A percentile compares a stretch with the other conserved stretches of the same genome.
Evolutionary conservation across 2,329 filamentous ascomycete species (phyloP).

Genomic region (Hypoxylon sp.): DNA sequence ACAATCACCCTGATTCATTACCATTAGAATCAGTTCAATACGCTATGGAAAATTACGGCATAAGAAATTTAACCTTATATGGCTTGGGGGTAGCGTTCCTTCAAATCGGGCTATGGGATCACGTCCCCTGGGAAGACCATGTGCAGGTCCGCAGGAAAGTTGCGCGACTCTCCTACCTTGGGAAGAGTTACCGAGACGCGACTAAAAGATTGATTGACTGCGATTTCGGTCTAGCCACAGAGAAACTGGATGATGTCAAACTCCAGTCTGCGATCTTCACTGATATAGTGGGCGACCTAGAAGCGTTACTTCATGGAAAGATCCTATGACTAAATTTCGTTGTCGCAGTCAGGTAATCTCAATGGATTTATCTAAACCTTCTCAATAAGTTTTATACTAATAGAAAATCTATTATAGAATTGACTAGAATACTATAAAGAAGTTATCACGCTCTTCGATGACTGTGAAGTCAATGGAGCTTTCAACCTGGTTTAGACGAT

Average conservation of each 20-base stretch:
- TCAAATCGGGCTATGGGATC: conserved; percentile 33
- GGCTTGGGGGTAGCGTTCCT: conserved; percentile 34
- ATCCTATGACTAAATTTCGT: no score
- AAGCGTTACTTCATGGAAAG: conserved; percentile 6
- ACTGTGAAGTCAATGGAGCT: no score
- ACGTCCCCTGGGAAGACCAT: conserved; percentile 21
- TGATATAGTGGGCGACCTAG: conserved; percentile 21
- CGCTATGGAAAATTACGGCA: conserved; percentile 32
- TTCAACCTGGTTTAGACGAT: no score
- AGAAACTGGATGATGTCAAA: conserved; percentile 13
- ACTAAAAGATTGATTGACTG: conserved; percentile 32
- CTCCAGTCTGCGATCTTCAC: conserved; percentile 30
- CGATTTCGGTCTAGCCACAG: conserved; percentile 37
- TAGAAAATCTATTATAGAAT: no score
- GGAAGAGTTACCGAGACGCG: conserved; percentile 20
- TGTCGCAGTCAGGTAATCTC: no score
- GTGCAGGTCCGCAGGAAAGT: conserved; percentile 20
- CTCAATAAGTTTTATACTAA: no score
- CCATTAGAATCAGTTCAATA: conserved; percentile 33
- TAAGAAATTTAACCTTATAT: conserved; percentile 39
- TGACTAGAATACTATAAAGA: no score
- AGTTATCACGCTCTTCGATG: no score
- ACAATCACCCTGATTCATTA: background rate
- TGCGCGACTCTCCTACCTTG: conserved; percentile 7
- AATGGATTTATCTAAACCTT: no score